Percentiles rank a stretch among this genome's conserved stretches.
These are phyloP conservation scores for Neobulgaria alba DNA, from an alignment of 2,329 filamentous ascomycete genomes.

Conservation along the genomic window DNA sequence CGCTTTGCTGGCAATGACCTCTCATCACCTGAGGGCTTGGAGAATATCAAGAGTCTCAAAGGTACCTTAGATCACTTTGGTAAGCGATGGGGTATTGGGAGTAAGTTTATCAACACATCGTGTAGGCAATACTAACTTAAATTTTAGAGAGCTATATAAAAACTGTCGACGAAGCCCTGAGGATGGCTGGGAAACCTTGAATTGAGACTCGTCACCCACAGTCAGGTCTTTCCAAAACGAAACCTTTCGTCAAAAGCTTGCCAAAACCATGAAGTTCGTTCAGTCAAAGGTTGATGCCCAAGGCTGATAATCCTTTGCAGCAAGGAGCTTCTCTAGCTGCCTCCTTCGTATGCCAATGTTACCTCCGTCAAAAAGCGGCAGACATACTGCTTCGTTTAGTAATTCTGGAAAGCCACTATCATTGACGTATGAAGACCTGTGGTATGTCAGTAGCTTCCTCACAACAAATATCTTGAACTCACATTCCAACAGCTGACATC, in stretches of 20 bases:
- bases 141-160: conserved; percentile 11
- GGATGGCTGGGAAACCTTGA: not conserved
- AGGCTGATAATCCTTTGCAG: conserved; percentile 36
- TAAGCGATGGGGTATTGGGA: conserved; percentile 17
- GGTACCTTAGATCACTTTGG: conserved; percentile 14
- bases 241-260: no score
- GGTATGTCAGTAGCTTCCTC: conserved; percentile 5
- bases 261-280: no score
- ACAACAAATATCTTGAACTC: conserved; percentile 12
- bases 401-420: conserved; percentile 33
- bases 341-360: conserved; percentile 44
- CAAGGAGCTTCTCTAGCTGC: conserved; percentile 38
- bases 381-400: conserved; percentile 36
- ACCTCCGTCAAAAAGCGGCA: conserved; percentile 45
- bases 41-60: conserved; percentile 14
- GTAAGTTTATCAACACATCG: conserved; percentile 7
- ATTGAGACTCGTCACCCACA: no score
- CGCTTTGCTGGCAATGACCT: conserved; percentile 15
- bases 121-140: conserved; percentile 1
- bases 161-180: conserved; percentile 6
- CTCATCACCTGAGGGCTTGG: conserved; percentile 12
- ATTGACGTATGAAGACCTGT: conserved; percentile 11
- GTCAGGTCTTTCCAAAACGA: no score
- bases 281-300: conserved; percentile 33
- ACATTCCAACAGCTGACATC: conserved; percentile 45